These are phyloP conservation scores for Coleophoma cylindrospora DNA, from an alignment of 2,329 filamentous ascomycete genomes.

Conservation along the genomic window DNA sequence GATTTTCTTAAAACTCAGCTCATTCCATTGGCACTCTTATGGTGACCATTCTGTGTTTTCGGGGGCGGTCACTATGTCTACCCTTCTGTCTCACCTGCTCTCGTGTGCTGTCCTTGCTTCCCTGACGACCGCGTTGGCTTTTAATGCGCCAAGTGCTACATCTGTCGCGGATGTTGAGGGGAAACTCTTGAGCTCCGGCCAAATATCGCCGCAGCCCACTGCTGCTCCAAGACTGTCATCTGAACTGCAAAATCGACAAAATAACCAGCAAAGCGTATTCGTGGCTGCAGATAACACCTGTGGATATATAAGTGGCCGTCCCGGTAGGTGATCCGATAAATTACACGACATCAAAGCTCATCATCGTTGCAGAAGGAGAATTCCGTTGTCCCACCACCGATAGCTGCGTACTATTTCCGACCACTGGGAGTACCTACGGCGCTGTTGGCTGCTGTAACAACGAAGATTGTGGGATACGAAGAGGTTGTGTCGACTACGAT, in stretches of 20 bases:
- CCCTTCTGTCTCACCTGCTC: background rate
- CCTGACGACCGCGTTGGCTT: background rate
- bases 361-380: conserved; percentile 25
- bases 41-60: background rate
- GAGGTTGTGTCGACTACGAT: conserved; percentile 34
- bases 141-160: background rate
- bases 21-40: background rate
- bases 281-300: conserved; percentile 45
- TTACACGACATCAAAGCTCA: conserved; percentile 1
- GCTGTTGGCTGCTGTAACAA: conserved; percentile 37
- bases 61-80: background rate
- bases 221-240: conserved; percentile 27
- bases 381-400: conserved; percentile 31
- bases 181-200: conserved; percentile 6
- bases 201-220: conserved; percentile 33
- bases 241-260: conserved; percentile 25
- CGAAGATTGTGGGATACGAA: conserved; percentile 28
- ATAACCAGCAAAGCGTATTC: conserved; percentile 30
- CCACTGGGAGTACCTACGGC: conserved; percentile 24
- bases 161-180: background rate
- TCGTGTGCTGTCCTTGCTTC: background rate
- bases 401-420: conserved; percentile 36
- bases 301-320: conserved; percentile 39
- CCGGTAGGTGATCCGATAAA: conserved; percentile 22
- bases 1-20: background rate